Conservation (phyloP, 108 stramenopile species). For the Nitzschia palea region DNA sequence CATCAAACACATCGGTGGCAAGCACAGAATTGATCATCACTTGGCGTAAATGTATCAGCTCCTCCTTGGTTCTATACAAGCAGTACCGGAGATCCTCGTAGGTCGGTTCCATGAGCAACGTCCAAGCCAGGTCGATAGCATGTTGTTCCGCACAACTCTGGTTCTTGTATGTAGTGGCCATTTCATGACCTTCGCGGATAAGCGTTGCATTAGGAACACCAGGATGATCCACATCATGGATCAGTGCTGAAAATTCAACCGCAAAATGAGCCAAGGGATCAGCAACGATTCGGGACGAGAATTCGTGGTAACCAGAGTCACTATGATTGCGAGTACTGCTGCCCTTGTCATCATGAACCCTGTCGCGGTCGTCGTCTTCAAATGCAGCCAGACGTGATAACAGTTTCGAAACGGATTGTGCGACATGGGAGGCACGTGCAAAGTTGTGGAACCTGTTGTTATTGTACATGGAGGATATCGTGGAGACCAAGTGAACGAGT, state of each 20-base stretch:
- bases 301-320: too few relatives aligned
- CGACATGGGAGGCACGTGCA: constrained; percentile 12
- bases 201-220: constrained; percentile 28
- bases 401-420: constrained; percentile 12
- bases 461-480: constrained; percentile 2
- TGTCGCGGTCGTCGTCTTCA: not conserved
- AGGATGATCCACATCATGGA: constrained; percentile 31
- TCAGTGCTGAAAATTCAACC: constrained; percentile 31
- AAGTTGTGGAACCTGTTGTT: constrained; percentile 23
- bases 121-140: constrained; percentile 30
- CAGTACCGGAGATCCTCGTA: constrained; percentile 15
- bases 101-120: constrained; percentile 28
- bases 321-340: too few relatives aligned
- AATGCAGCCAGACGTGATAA: not conserved
- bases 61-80: constrained; percentile 20
- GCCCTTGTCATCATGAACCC: not conserved
- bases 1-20: constrained; percentile 30
- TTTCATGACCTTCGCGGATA: constrained; percentile 13
- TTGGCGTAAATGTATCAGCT: constrained; percentile 19
- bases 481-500: constrained; percentile 9
- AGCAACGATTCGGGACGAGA: constrained; percentile 20
- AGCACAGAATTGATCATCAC: constrained; percentile 29
- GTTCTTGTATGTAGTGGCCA: constrained; percentile 23
- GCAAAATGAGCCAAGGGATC: constrained; percentile 40
- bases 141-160: constrained; percentile 35